Evolutionary conservation across 108 stramenopile species (phyloP).

Genomic region (Epithemia pelagica): DNA sequence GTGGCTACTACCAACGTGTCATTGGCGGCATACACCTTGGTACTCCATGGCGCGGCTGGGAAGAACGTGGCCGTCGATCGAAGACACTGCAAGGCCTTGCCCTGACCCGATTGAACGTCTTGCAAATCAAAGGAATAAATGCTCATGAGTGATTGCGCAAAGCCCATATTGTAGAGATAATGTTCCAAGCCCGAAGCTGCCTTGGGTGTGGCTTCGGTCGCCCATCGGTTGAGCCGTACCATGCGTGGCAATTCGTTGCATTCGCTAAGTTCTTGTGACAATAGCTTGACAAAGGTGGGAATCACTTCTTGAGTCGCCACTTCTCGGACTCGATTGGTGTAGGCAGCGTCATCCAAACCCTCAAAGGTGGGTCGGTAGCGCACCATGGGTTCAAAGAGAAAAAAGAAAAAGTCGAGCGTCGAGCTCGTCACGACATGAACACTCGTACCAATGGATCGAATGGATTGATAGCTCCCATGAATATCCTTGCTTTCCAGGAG

Average conservation of each 20-base stretch:
- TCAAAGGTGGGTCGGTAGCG: constrained; percentile 10
- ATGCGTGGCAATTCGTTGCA: constrained; percentile 5
- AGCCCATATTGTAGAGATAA: neutral
- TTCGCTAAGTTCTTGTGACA: neutral
- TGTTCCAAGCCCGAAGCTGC: constrained; percentile 1
- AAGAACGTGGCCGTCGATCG: constrained; percentile 3
- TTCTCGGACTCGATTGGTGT: constrained; percentile 8
- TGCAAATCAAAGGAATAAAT: constrained; percentile 26
- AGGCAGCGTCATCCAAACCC: constrained; percentile 23
- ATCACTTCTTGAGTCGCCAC: constrained; percentile 22
- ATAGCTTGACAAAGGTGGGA: constrained; percentile 15
- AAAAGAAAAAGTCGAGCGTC: constrained; percentile 8
- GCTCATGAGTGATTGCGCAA: constrained; percentile 18
- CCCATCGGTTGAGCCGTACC: constrained; percentile 4
- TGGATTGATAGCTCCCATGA: constrained; percentile 21
- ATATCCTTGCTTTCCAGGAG: constrained; percentile 9
- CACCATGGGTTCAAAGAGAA: constrained; percentile 18
- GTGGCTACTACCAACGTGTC: constrained; percentile 29
- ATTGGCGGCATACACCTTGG: constrained; percentile 30
- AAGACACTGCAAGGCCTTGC: neutral
- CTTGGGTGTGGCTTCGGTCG: neutral
- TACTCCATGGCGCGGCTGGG: constrained; percentile 9
- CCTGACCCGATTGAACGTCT: neutral
- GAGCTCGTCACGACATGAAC: constrained; percentile 26
- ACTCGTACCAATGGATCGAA: constrained; percentile 21